Evolutionary conservation across 2,329 filamentous ascomycete genomes (phyloP).

Genomic region (Colletotrichum tropicale): DNA sequence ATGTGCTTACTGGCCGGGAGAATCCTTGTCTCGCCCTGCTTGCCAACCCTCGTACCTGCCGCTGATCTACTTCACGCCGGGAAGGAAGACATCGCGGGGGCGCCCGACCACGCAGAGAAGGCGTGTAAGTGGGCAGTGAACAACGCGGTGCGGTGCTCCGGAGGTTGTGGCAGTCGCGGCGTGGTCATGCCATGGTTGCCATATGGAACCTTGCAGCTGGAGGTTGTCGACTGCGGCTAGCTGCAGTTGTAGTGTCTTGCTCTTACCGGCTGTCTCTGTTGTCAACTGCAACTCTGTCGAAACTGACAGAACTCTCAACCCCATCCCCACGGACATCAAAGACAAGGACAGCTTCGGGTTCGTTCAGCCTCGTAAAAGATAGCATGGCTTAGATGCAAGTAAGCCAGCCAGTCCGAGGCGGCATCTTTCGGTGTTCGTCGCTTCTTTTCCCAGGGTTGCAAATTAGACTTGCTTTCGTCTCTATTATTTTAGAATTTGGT

Average conservation of each 20-base stretch:
- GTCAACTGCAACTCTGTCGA: background rate
- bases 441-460: background rate
- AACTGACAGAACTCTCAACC: background rate
- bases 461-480: background rate
- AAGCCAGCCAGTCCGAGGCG: background rate
- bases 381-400: background rate
- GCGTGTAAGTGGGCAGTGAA: background rate
- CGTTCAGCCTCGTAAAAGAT: background rate
- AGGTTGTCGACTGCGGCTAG: background rate
- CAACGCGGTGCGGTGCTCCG: background rate
- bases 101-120: background rate
- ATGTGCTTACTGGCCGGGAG: background rate
- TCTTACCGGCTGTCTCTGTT: background rate
- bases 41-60: background rate
- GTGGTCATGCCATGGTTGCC: slow-evolving; percentile 8
- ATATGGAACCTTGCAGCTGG: background rate
- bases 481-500: background rate
- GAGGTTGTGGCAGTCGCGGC: background rate
- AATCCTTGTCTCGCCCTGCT: background rate
- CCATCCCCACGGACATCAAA: background rate
- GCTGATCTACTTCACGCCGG: background rate
- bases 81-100: background rate
- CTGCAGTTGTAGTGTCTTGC: background rate
- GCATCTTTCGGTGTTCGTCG: background rate
- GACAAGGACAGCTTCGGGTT: background rate